phyloP scores from a whole-genome alignment of 75 land plant species.

The Larix kaempferi region DNA sequence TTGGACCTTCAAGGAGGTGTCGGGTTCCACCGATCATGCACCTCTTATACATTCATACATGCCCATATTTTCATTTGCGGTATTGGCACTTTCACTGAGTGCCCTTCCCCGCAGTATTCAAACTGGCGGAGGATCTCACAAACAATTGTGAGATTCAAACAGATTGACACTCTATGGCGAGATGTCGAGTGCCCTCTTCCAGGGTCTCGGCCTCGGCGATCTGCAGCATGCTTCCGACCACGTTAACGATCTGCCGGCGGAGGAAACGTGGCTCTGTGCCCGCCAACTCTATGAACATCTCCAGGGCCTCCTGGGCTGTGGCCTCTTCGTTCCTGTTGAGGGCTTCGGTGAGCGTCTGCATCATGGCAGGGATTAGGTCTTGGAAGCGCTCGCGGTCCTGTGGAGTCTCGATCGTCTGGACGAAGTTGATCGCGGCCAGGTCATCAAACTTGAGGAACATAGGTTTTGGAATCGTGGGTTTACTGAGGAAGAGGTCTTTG shows the following conservation, averaged over 20 bases:
- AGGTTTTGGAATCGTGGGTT: too few relatives aligned
- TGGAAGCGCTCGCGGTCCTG: slow-evolving; percentile 80
- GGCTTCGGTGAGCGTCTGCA: slow-evolving; percentile 79
- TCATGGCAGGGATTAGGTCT: slow-evolving; percentile 91
- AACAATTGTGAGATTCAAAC: too few relatives aligned
- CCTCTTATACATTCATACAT: too few relatives aligned
- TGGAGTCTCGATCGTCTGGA: slow-evolving; percentile 64
- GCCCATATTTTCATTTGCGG: too few relatives aligned
- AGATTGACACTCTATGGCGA: too few relatives aligned
- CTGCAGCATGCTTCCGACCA: slow-evolving; percentile 85
- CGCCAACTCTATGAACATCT: slow-evolving; percentile 86
- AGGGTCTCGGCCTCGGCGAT: slow-evolving; percentile 74
- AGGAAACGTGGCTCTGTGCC: slow-evolving; percentile 89
- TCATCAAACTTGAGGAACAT: too few relatives aligned
- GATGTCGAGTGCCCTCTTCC: slow-evolving; percentile 88
- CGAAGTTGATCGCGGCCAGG: slow-evolving; percentile 77
- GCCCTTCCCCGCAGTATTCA: too few relatives aligned
- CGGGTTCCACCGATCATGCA: too few relatives aligned
- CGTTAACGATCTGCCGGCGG: slow-evolving; percentile 74
- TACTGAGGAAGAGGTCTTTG: too few relatives aligned
- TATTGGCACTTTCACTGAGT: too few relatives aligned
- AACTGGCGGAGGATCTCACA: too few relatives aligned
- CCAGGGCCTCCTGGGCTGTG: slow-evolving; percentile 92
- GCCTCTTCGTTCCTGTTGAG: slow-evolving; percentile 81
- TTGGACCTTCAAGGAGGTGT: too few relatives aligned